Evolutionary conservation across 768 basidiomycete genomes (phyloP), one percentile per base, ranked within the genome.

Genomic region (Macrocybe gigantea): DNA sequence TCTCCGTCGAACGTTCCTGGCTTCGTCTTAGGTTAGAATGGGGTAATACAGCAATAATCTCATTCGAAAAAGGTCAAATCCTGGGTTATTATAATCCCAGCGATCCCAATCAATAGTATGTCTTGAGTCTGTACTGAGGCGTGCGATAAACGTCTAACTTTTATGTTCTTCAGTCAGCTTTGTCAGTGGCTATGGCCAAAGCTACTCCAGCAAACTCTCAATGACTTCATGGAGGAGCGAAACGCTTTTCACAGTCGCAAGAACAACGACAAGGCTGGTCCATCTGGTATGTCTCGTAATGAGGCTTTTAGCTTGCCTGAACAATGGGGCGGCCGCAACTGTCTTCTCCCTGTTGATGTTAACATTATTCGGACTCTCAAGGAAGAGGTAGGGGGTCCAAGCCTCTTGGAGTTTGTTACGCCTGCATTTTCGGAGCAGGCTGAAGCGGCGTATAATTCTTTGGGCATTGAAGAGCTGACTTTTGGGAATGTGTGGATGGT

Each of bases 1-100:
- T 71, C 29, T 48, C 55, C 5, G 58, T 64, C 41, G 71, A 72
- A 43, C 53, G 59, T 0, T 59, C 62, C 0, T 73, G 71, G 69
- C 61, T 64, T 14, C 53, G 55, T 1, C 51, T 73, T 1, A 47
- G 60, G 1, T 49, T 67, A 0, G 55, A 70, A 5, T 62, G 48
- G 30, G 68, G 67, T 3, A 57, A 69, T 35, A 69, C 64, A 53
- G 58, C 60, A 22, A 49, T 62, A 7, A 2, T 50, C 0, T 49
- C 37, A 6, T 69, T 55, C 38, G 7, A 60, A 5, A 47, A 56
- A 10, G 64, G 65, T 2, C 43, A 48, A 2, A 53, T 56, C 5
- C 35, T 50, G 7, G 62, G 62, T 1, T n/a, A 56, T 1, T 67
- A 60, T 43, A 54, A 63, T 15, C 41, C 61, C 5, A n/a, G 50